Percentiles rank a stretch among this genome's conserved stretches.
Evolutionary conservation across 768 basidiomycete genomes (phyloP).

Genomic region (Kwoniella europaea): DNA sequence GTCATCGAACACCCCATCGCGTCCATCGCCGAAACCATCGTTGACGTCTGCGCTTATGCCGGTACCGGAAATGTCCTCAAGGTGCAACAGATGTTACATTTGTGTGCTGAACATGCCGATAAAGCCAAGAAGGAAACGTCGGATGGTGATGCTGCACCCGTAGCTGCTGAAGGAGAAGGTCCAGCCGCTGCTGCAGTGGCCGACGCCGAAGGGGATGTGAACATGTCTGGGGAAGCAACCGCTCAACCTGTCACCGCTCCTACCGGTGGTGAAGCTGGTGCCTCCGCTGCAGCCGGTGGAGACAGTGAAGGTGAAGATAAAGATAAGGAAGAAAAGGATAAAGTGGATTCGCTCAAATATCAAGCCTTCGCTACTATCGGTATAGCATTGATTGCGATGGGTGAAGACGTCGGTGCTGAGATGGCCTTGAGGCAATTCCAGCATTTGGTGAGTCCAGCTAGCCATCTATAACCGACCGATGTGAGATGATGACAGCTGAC

Average conservation of each 20-base stretch:
- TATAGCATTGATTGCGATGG: constrained; percentile 94
- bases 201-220: constrained; percentile 41
- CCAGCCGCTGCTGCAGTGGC: constrained; percentile 31
- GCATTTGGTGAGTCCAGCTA: constrained; percentile 72
- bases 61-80: constrained; percentile 94
- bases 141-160: constrained; percentile 31
- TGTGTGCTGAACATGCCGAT: constrained; percentile 89
- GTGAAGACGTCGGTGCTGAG: constrained; percentile 95
- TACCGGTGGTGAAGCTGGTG: constrained; percentile 1
- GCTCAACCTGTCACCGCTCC: constrained; percentile 24
- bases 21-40: constrained; percentile 85
- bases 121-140: constrained; percentile 42
- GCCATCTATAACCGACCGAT: too few species aligned
- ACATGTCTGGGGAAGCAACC: constrained; percentile 27
- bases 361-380: constrained; percentile 92
- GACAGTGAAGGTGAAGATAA: constrained; percentile 46
- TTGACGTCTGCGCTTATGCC: constrained; percentile 91
- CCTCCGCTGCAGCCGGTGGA: constrained; percentile 20
- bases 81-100: constrained; percentile 87
- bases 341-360: constrained; percentile 67
- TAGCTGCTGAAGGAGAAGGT: constrained; percentile 25
- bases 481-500: background rate
- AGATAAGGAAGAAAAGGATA: constrained; percentile 59
- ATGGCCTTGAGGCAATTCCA: constrained; percentile 98
- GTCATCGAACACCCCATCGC: constrained; percentile 91